Conservation (phyloP, 1,284 basidiomycete species). For the Leccinum idahoense region DNA sequence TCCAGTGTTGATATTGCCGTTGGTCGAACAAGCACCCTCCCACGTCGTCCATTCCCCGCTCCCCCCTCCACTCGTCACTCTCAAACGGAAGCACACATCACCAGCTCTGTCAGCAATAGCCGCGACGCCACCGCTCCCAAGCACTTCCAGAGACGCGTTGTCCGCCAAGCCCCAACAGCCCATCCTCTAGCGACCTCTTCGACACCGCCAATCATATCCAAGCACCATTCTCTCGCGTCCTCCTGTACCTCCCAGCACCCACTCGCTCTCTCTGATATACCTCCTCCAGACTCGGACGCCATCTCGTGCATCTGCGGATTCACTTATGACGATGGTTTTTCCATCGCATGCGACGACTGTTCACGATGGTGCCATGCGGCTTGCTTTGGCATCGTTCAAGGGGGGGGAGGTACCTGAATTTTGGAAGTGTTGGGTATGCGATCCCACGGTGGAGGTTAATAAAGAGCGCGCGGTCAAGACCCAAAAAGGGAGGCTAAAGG, state of each 20-base stretch:
- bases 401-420: constrained; percentile 71
- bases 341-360: constrained; percentile 88
- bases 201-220: constrained; percentile 11
- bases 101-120: constrained; percentile 16
- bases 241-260: constrained; percentile 22
- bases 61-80: constrained; percentile 34
- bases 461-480: constrained; percentile 42
- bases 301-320: constrained; percentile 73
- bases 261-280: constrained; percentile 11
- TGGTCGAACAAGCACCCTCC: constrained; percentile 18
- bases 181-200: constrained; percentile 18
- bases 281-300: constrained; percentile 36
- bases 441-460: constrained; percentile 40
- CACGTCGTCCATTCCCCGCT: constrained; percentile 19
- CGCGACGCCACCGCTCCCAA: constrained; percentile 7
- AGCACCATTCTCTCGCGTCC: constrained; percentile 12
- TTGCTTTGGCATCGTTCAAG: constrained; percentile 71
- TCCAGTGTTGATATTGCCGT: constrained; percentile 22
- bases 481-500: constrained; percentile 35
- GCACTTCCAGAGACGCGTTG: constrained; percentile 5
- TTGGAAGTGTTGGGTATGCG: constrained; percentile 63
- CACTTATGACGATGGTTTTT: constrained; percentile 84
- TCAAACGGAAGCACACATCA: constrained; percentile 37
- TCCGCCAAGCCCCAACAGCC: constrained; percentile 14
- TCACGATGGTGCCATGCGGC: constrained; percentile 87